These are phyloP conservation scores for Massospora cicadina DNA, from an alignment of 371 early-diverging fungal species.

Conservation along the genomic window DNA sequence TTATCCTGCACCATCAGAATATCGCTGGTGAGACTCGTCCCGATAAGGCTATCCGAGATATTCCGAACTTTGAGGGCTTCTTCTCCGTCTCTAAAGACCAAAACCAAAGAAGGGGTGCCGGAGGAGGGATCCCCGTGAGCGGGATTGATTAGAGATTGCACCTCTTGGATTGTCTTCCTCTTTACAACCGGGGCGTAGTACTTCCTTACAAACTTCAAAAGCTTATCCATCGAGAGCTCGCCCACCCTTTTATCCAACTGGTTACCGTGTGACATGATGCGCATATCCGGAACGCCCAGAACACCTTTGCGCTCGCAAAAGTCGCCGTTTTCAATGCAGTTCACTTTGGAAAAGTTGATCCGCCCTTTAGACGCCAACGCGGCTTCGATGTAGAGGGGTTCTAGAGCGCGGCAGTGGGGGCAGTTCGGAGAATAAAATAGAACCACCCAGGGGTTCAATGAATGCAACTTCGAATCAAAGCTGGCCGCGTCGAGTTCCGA, in stretches of 20 bases:
- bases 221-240: background rate
- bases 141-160: background rate
- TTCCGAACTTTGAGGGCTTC: background rate
- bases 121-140: background rate
- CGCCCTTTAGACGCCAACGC: background rate
- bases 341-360: background rate
- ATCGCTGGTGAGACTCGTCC: background rate
- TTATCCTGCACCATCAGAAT: background rate
- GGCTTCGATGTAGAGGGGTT: background rate
- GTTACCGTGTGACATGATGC: background rate
- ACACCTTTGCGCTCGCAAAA: background rate
- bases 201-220: background rate
- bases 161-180: background rate
- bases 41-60: background rate
- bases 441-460: background rate
- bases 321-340: background rate
- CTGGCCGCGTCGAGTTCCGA: background rate
- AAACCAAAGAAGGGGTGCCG: background rate
- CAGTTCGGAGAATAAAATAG: background rate
- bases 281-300: background rate
- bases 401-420: conserved; percentile 1
- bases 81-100: background rate
- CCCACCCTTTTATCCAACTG: background rate
- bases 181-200: background rate
- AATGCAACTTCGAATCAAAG: background rate